phyloP scores from a whole-genome alignment of 352 stramenopile genomes.

The Aphanomyces invadans region DNA sequence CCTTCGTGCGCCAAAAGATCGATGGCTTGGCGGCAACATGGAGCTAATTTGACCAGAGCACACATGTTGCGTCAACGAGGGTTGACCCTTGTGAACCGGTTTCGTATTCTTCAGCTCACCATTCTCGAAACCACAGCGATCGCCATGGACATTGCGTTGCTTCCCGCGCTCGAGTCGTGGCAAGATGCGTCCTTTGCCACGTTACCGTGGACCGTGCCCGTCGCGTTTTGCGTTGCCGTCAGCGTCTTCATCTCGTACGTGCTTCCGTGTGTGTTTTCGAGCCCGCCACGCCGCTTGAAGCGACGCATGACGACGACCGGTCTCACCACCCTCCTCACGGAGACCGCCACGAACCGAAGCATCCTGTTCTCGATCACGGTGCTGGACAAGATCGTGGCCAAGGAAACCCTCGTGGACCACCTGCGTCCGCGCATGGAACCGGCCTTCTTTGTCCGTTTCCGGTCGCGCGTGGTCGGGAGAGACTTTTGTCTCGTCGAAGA shows the following conservation, averaged over 20 bases:
- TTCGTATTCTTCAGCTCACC: too few species aligned
- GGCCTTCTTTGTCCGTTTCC: conserved; percentile 60
- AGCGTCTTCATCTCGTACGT: background rate
- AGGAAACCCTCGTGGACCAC: conserved; percentile 38
- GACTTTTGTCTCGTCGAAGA: conserved; percentile 50
- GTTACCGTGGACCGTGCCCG: conserved; percentile 1
- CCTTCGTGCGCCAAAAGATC: too few species aligned
- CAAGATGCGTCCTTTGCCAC: background rate
- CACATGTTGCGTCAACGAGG: too few species aligned
- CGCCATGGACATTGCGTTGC: background rate
- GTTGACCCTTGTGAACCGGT: too few species aligned
- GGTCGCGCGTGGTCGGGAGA: conserved; percentile 43
- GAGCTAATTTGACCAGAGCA: too few species aligned
- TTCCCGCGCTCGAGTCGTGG: background rate
- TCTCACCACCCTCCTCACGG: conserved; percentile 56
- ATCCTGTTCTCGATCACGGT: conserved; percentile 63
- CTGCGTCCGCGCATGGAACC: conserved; percentile 50
- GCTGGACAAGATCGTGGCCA: conserved; percentile 36
- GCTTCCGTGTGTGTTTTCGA: background rate
- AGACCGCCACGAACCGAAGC: conserved; percentile 67
- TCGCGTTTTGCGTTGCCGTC: background rate
- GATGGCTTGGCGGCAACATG: too few species aligned
- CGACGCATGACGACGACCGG: conserved; percentile 68
- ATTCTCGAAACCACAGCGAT: background rate
- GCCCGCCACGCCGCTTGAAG: conserved; percentile 25